These are phyloP conservation scores for Aspergillus nomiae DNA, from an alignment of 2,329 filamentous ascomycete species.

Conservation along the genomic window DNA sequence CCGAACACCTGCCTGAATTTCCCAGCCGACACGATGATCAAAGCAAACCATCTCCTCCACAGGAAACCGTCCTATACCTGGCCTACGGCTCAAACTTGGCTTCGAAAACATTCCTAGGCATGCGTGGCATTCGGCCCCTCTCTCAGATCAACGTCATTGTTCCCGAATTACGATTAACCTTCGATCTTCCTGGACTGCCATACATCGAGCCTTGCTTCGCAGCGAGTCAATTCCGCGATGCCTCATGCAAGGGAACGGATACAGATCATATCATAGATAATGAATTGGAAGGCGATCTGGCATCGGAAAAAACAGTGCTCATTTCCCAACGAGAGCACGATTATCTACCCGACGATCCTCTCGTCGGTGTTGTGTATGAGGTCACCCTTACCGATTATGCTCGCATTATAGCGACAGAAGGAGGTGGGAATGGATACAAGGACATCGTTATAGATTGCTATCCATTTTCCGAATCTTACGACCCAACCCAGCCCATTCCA, in stretches of 20 bases:
- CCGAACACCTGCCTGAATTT: slow-evolving; percentile 18
- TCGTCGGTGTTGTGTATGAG: slow-evolving; percentile 94
- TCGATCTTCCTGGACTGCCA: slow-evolving; percentile 82
- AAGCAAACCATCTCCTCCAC: slow-evolving; percentile 3
- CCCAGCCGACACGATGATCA: neutral
- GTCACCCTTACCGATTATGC: slow-evolving; percentile 81
- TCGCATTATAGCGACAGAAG: slow-evolving; percentile 87
- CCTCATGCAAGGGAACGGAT: slow-evolving; percentile 13
- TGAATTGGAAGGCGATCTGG: slow-evolving; percentile 8
- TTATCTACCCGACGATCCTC: slow-evolving; percentile 62
- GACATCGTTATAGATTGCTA: slow-evolving; percentile 81
- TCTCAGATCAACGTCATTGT: slow-evolving; percentile 80
- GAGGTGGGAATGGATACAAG: slow-evolving; percentile 79
- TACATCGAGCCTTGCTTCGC: slow-evolving; percentile 93
- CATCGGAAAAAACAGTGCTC: slow-evolving; percentile 38
- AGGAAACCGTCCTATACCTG: slow-evolving; percentile 70
- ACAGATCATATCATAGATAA: slow-evolving; percentile 11
- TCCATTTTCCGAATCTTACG: slow-evolving; percentile 58
- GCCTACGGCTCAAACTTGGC: slow-evolving; percentile 92
- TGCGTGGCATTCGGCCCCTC: slow-evolving; percentile 76
- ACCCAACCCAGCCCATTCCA: slow-evolving; percentile 60
- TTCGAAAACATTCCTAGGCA: slow-evolving; percentile 75
- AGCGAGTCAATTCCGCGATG: slow-evolving; percentile 67
- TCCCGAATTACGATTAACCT: slow-evolving; percentile 75
- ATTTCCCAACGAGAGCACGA: slow-evolving; percentile 23